Evolutionary conservation across 139 green algal genomes (phyloP).

Genomic region (Gonium pectorale): DNA sequence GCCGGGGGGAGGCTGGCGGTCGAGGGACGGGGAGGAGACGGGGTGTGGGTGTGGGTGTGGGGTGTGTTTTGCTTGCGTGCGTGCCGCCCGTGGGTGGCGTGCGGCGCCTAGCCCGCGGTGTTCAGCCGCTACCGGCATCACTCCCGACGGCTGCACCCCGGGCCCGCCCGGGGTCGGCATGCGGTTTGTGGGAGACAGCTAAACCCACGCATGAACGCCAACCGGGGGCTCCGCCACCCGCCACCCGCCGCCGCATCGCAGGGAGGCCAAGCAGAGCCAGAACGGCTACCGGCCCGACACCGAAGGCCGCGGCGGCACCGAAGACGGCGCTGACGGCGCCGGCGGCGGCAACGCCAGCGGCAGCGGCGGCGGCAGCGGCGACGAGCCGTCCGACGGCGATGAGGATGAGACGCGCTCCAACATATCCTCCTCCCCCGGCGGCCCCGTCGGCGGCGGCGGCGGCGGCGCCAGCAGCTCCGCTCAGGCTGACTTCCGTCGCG

Average conservation of each 20-base stretch:
- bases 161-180: too few species aligned
- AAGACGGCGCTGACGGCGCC: background rate
- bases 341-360: slow-evolving; percentile 3
- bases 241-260: background rate
- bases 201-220: too few species aligned
- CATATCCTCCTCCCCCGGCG: background rate
- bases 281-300: background rate
- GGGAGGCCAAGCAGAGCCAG: slow-evolving; percentile 14
- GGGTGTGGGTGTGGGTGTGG: too few species aligned
- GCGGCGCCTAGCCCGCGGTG: too few species aligned
- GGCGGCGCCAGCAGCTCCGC: background rate
- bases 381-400: background rate
- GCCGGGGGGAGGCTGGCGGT: background rate
- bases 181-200: too few species aligned
- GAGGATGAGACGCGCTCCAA: slow-evolving; percentile 7
- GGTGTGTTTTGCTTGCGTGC: too few species aligned
- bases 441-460: background rate
- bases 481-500: slow-evolving; percentile 38
- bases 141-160: too few species aligned
- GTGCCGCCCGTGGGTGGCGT: too few species aligned
- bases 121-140: too few species aligned
- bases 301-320: background rate
- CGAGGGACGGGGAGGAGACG: too few species aligned
- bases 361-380: slow-evolving; percentile 10
- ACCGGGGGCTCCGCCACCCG: background rate